Evolutionary conservation across 495 filamentous ascomycete genomes (phyloP), one percentile per base, ranked within the genome.

Genomic region (Penicillium paxilli): DNA sequence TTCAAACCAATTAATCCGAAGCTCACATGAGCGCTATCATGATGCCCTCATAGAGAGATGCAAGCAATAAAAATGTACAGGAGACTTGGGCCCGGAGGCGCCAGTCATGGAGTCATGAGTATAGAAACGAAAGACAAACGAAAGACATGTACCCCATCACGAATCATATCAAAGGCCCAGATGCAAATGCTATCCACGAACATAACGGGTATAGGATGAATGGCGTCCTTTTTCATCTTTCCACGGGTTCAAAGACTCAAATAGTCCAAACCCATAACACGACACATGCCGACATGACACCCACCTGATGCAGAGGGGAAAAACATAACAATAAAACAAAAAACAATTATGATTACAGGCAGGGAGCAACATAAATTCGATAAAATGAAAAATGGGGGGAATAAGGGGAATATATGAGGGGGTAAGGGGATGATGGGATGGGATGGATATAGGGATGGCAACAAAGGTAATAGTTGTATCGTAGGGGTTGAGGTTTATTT

Each of bases 161-260:
- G 52, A 59, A 75, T 68, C 62, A 62, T 59, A 53, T 54, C 56
- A 59, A 35, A 62, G 35, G 50, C 58, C 51, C 66, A 73, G 47
- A 65, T 73, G 63, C 59, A 71, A 65, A 75, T 68, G 63, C 61
- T 69, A 47, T 58, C 57, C 53, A 62, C 51, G 51, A 65, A 65
- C 63, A 70, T 60, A 63, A 66, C 62, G 73, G 72, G 72, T 75
- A 74, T 75, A 73, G 60, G 57, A 77, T 69, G 65, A 59, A 69
- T 63, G 64, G 52, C 61, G 54, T 58, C 54, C 51, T 54, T 50
- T 28, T 55, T 59, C 54, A 63, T 63, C 50, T n/a, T n/a, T 58
- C 56, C 49, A 42, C 30, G 52, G 37, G 21, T 55, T 45, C 51
- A 51, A 38, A 44, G 45, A 52, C 44, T 47, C 54, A 42, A 33